phyloP scores from a whole-genome alignment of 1,284 basidiomycete species.

The Rhodotorula sp. region DNA sequence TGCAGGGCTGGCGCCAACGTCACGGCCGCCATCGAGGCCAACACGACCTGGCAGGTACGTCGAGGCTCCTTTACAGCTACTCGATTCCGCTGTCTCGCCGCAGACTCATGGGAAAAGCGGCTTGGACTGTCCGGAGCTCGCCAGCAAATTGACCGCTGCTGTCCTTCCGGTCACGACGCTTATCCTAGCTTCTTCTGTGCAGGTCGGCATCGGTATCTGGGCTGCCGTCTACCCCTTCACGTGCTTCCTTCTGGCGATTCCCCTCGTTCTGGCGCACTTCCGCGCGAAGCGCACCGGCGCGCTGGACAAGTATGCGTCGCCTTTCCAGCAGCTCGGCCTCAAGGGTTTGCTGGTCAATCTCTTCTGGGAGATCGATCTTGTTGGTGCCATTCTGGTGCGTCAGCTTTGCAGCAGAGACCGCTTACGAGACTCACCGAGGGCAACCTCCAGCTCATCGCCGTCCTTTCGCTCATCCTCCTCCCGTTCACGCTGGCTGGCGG shows the following conservation, averaged over 20 bases:
- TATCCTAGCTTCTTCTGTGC: not conserved
- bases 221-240: slow-evolving; percentile 54
- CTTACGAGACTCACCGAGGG: not conserved
- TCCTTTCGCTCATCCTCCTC: slow-evolving; percentile 51
- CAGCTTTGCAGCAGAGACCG: too few relatives aligned
- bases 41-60: slow-evolving; percentile 53
- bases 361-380: slow-evolving; percentile 53
- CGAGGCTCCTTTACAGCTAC: not conserved
- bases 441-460: slow-evolving; percentile 43
- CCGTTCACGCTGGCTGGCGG: slow-evolving; percentile 53
- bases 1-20: slow-evolving; percentile 53
- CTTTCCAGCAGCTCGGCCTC: slow-evolving; percentile 42
- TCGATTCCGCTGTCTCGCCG: too few relatives aligned
- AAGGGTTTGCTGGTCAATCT: slow-evolving; percentile 47
- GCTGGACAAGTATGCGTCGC: slow-evolving; percentile 47
- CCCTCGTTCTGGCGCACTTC: slow-evolving; percentile 47
- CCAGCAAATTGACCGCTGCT: too few relatives aligned
- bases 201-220: slow-evolving; percentile 48
- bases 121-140: too few relatives aligned
- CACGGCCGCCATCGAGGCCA: slow-evolving; percentile 46
- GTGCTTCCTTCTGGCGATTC: slow-evolving; percentile 49
- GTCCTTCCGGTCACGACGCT: too few relatives aligned
- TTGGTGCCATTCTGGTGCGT: slow-evolving; percentile 50
- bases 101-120: too few relatives aligned
- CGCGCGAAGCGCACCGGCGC: slow-evolving; percentile 43